Conservation (phyloP, 2,329 filamentous ascomycete species). For the Daldinia eschscholtzii region DNA sequence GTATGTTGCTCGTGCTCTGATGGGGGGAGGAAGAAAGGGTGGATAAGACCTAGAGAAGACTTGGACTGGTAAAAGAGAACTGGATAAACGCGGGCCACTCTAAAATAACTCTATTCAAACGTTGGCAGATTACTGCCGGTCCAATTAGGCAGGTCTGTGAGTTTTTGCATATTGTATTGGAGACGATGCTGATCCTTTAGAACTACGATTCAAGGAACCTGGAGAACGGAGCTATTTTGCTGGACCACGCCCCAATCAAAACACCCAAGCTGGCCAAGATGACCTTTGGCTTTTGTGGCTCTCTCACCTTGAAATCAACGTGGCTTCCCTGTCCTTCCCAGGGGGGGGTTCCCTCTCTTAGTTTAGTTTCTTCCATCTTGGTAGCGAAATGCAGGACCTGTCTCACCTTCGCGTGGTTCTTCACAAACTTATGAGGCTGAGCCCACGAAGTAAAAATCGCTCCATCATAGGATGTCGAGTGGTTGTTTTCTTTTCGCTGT, state of each 20-base stretch:
- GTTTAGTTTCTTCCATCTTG: constrained; percentile 5
- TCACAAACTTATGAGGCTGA: constrained; percentile 26
- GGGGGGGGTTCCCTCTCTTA: neutral
- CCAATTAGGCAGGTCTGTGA: constrained; percentile 38
- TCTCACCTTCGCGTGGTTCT: constrained; percentile 35
- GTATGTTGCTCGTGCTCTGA: too few relatives aligned
- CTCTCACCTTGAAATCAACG: constrained; percentile 27
- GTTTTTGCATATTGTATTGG: constrained; percentile 35
- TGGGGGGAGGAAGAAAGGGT: neutral
- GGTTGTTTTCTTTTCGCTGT: neutral
- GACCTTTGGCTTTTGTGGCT: constrained; percentile 6
- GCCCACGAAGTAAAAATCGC: neutral
- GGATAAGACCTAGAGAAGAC: neutral
- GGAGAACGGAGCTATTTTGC: constrained; percentile 26
- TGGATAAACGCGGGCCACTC: constrained; percentile 35
- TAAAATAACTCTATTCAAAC: constrained; percentile 43
- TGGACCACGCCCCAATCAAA: neutral
- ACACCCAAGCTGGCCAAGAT: neutral
- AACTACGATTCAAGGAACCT: constrained; percentile 18
- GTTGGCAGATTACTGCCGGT: constrained; percentile 19
- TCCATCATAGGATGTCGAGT: constrained; percentile 6
- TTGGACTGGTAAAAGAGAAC: neutral
- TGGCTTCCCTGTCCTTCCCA: constrained; percentile 18
- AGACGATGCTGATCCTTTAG: constrained; percentile 35
- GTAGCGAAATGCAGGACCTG: constrained; percentile 31